A percentile compares a stretch with the other conserved stretches of the same genome.
Evolutionary conservation across 495 filamentous ascomycete genomes (phyloP).

Genomic region (Hyaloscypha bicolor): DNA sequence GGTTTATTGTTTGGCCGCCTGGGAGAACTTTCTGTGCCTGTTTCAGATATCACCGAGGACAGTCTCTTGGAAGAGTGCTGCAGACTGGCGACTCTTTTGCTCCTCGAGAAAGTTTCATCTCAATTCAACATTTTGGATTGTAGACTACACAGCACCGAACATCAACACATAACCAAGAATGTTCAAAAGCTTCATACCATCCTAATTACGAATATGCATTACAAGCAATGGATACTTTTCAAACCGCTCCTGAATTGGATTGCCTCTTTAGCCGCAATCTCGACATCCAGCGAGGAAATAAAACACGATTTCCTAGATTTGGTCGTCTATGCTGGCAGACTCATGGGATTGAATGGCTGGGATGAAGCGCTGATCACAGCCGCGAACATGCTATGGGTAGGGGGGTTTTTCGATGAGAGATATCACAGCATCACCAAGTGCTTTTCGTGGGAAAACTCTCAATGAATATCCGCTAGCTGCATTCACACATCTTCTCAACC

Average conservation of each 20-base stretch:
- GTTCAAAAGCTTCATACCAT: too few species aligned
- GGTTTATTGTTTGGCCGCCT: neutral
- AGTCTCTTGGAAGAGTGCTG: neutral
- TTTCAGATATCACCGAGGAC: neutral
- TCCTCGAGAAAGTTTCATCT: neutral
- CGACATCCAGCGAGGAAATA: neutral
- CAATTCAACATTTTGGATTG: too few species aligned
- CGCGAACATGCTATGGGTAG: neutral
- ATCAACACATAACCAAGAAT: too few species aligned
- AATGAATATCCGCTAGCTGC: too few species aligned
- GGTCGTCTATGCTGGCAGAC: neutral
- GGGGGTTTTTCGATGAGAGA: neutral
- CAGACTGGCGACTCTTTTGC: neutral
- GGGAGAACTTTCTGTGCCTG: neutral
- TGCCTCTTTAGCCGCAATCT: neutral
- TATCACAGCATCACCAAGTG: neutral
- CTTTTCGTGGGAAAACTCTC: too few species aligned
- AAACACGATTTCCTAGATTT: neutral
- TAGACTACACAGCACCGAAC: too few species aligned
- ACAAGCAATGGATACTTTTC: neutral
- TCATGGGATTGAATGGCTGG: neutral
- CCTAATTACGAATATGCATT: too few species aligned
- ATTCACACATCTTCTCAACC: too few species aligned
- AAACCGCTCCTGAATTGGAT: neutral
- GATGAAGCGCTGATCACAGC: neutral